These are phyloP conservation scores for Epichloe amarillans DNA, from an alignment of 2,329 filamentous ascomycete species.

Conservation along the genomic window DNA sequence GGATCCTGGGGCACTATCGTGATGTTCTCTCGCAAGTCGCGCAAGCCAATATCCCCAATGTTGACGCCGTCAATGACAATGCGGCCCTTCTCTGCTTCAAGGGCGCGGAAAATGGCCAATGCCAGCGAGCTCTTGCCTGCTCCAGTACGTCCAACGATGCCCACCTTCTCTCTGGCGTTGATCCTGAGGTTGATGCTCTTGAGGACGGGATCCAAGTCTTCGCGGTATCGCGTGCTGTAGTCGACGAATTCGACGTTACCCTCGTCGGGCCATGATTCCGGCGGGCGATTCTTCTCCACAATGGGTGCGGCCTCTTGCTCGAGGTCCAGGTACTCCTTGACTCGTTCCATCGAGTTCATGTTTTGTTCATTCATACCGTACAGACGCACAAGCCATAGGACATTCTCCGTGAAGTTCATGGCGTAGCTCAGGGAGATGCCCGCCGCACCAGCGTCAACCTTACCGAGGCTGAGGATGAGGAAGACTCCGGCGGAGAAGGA, in stretches of 20 bases:
- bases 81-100: constrained; percentile 81
- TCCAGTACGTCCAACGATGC: constrained; percentile 88
- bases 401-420: constrained; percentile 91
- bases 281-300: constrained; percentile 65
- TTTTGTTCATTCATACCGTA: constrained; percentile 97
- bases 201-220: constrained; percentile 77
- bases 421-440: constrained; percentile 93
- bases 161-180: constrained; percentile 76
- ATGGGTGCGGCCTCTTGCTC: constrained; percentile 80
- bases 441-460: constrained; percentile 78
- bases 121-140: constrained; percentile 95
- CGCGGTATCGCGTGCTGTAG: constrained; percentile 81
- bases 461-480: constrained; percentile 69
- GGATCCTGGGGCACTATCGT: constrained; percentile 97
- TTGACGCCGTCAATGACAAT: constrained; percentile 89
- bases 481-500: constrained; percentile 90
- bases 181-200: constrained; percentile 79
- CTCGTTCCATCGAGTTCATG: constrained; percentile 97
- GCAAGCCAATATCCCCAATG: constrained; percentile 79
- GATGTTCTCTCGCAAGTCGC: constrained; percentile 82
- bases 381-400: constrained; percentile 87
- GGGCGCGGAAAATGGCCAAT: constrained; percentile 79
- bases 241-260: constrained; percentile 78
- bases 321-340: constrained; percentile 93
- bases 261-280: constrained; percentile 69